Conservation (phyloP, 495 filamentous ascomycete genomes). For the Podospora bellae-mahoneyi region DNA sequence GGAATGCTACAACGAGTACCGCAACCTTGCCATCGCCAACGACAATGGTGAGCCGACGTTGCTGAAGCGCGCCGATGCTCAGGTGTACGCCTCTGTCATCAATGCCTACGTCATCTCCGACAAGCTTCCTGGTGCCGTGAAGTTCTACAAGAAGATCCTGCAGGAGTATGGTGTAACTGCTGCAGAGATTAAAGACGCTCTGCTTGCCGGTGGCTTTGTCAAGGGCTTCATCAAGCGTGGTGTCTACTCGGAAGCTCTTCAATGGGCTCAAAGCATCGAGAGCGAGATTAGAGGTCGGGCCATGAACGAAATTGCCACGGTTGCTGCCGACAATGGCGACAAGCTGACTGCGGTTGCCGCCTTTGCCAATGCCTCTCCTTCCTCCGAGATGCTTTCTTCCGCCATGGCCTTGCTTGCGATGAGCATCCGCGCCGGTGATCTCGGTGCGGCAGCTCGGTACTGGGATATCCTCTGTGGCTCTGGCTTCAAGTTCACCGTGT, state of each 20-base stretch:
- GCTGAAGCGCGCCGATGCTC: constrained; percentile 69
- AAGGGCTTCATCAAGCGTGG: constrained; percentile 62
- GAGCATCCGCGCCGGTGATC: constrained; percentile 73
- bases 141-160: constrained; percentile 78
- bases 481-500: constrained; percentile 52
- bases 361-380: constrained; percentile 54
- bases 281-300: constrained; percentile 30
- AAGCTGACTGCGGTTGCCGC: constrained; percentile 65
- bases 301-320: constrained; percentile 47
- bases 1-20: constrained; percentile 94
- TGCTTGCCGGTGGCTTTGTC: constrained; percentile 71
- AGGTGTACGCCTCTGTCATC: constrained; percentile 84
- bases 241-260: constrained; percentile 63
- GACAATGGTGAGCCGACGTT: constrained; percentile 70
- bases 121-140: constrained; percentile 69
- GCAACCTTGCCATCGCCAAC: constrained; percentile 71
- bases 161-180: constrained; percentile 54
- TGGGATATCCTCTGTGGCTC: constrained; percentile 68
- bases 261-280: constrained; percentile 55
- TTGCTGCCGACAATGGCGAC: constrained; percentile 77
- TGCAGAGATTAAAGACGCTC: constrained; percentile 60
- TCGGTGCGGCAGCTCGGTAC: constrained; percentile 68
- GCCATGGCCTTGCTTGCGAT: constrained; percentile 85
- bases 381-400: constrained; percentile 53
- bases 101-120: constrained; percentile 79